These are phyloP conservation scores for Macrocybe gigantea DNA, from an alignment of 768 basidiomycete species.

Conservation along the genomic window DNA sequence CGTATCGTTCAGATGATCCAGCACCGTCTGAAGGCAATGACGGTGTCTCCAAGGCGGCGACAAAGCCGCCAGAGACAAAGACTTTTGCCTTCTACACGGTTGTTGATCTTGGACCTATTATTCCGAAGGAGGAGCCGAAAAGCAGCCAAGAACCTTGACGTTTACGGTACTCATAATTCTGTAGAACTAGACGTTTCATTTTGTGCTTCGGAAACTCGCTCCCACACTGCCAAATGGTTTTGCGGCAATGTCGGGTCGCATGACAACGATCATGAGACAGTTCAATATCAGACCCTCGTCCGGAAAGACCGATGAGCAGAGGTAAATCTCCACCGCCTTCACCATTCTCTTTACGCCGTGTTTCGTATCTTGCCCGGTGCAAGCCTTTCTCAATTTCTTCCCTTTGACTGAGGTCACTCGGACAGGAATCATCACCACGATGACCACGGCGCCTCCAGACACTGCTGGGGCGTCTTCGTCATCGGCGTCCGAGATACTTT, in stretches of 20 bases:
- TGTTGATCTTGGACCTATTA: slow-evolving; percentile 70
- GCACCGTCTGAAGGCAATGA: slow-evolving; percentile 59
- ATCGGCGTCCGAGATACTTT: slow-evolving; percentile 15
- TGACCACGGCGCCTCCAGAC: slow-evolving; percentile 19
- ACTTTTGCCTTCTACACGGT: slow-evolving; percentile 88
- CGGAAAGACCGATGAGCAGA: slow-evolving; percentile 8
- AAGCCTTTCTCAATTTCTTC: slow-evolving; percentile 13
- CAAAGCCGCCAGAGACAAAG: slow-evolving; percentile 66
- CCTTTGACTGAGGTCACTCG: too few species aligned
- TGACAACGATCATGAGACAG: too few species aligned
- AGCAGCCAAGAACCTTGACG: background rate
- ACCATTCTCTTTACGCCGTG: slow-evolving; percentile 3
- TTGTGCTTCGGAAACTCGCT: too few species aligned
- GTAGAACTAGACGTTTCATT: too few species aligned
- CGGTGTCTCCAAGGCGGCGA: slow-evolving; percentile 31
- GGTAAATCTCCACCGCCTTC: background rate
- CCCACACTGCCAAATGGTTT: too few species aligned
- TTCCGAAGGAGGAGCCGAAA: slow-evolving; percentile 49
- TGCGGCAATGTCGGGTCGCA: too few species aligned
- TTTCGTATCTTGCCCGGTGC: slow-evolving; percentile 36
- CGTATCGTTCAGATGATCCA: slow-evolving; percentile 88
- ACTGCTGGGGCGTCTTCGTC: slow-evolving; percentile 6
- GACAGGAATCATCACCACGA: slow-evolving; percentile 13
- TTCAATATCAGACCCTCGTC: too few species aligned
- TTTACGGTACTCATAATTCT: too few species aligned